These are phyloP conservation scores for Pythium oligandrum DNA, from an alignment of 352 stramenopile species.

Conservation along the genomic window DNA sequence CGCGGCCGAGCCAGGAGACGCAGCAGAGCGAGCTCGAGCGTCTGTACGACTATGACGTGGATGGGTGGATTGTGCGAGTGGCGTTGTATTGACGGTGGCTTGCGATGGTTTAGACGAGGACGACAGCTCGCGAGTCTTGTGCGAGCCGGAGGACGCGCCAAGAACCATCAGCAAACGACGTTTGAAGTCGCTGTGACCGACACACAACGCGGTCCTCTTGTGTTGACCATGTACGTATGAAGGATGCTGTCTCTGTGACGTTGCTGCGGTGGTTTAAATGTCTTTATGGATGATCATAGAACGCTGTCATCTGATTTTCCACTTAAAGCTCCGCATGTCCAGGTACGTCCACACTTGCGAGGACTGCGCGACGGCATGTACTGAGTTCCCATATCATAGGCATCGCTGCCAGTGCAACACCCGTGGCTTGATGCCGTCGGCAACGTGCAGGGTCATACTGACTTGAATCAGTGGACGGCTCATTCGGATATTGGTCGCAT, in stretches of 20 bases:
- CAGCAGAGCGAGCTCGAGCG: conserved; percentile 79
- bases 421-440: conserved; percentile 64
- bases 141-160: conserved; percentile 69
- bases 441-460: conserved; percentile 63
- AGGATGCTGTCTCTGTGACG: conserved; percentile 1
- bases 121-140: conserved; percentile 79
- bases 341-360: conserved; percentile 22
- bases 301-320: conserved; percentile 70
- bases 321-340: conserved; percentile 54
- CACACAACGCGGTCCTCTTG: conserved; percentile 42
- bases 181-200: conserved; percentile 73
- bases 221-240: conserved; percentile 42
- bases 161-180: conserved; percentile 82
- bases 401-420: conserved; percentile 68
- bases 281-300: conserved; percentile 20
- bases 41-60: conserved; percentile 26
- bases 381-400: conserved; percentile 17
- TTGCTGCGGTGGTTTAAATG: background rate
- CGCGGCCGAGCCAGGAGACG: conserved; percentile 44
- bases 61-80: background rate
- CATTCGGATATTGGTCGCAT: conserved; percentile 83
- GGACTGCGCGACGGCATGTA: background rate
- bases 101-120: conserved; percentile 34
- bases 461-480: conserved; percentile 76
- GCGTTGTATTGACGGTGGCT: conserved; percentile 1